Evolutionary conservation across 2,329 filamentous ascomycete genomes (phyloP).

Genomic region (Knoxdaviesia capensis): DNA sequence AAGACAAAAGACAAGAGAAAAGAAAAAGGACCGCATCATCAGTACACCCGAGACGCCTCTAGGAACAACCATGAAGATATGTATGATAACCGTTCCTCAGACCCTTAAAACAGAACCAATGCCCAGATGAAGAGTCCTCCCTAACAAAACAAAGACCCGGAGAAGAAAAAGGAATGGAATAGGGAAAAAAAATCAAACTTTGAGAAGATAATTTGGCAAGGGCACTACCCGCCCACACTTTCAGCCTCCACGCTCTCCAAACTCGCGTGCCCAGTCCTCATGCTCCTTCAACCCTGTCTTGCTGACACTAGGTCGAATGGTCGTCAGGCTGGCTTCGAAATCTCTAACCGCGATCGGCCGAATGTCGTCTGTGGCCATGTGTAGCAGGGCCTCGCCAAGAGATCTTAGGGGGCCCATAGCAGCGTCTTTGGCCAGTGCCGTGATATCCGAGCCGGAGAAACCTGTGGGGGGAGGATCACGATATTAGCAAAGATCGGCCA

Average conservation of each 20-base stretch:
- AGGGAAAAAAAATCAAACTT: not conserved
- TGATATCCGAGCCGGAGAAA: conserved; percentile 96
- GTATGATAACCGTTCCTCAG: too few relatives aligned
- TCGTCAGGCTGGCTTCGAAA: conserved; percentile 65
- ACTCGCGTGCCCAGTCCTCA: conserved; percentile 85
- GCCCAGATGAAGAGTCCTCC: too few relatives aligned
- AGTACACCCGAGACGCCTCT: too few relatives aligned
- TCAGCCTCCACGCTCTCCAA: conserved; percentile 75
- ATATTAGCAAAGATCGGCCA: conserved; percentile 2
- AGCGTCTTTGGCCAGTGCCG: conserved; percentile 87
- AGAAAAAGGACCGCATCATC: too few relatives aligned
- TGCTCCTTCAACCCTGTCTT: conserved; percentile 70
- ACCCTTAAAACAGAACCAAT: too few relatives aligned
- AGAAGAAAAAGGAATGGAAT: too few relatives aligned
- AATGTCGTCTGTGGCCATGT: conserved; percentile 90
- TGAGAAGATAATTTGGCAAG: not conserved
- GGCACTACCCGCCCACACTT: not conserved
- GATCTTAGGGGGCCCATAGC: conserved; percentile 91
- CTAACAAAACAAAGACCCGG: too few relatives aligned
- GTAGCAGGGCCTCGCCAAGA: conserved; percentile 70
- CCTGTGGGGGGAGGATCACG: conserved; percentile 27
- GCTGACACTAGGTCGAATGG: conserved; percentile 79
- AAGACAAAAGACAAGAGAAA: too few relatives aligned
- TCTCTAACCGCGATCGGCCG: conserved; percentile 66
- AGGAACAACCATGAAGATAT: too few relatives aligned